Evolutionary conservation across 768 basidiomycete species (phyloP).

Genomic region (Tephrocybe sp.): DNA sequence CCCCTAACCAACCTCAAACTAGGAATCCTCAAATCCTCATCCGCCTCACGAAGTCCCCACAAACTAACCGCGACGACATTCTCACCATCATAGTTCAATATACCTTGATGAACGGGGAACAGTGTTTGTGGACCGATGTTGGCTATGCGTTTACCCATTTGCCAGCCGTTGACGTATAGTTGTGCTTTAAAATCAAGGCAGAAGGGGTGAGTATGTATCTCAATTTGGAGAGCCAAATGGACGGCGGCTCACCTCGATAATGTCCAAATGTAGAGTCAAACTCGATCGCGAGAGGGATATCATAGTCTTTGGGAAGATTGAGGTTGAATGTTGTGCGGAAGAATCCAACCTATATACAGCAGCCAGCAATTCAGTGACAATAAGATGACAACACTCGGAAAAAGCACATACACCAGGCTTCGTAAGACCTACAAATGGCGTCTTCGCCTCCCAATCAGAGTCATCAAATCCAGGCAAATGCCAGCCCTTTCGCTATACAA

Average conservation of each 20-base stretch:
- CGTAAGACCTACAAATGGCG: conserved; percentile 13
- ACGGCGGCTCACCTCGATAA: conserved; percentile 12
- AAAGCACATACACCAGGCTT: conserved; percentile 13
- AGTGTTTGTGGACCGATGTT: conserved; percentile 16
- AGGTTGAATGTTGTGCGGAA: conserved; percentile 17
- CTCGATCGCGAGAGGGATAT: conserved; percentile 13
- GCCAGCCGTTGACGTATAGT: conserved; percentile 20
- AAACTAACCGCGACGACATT: conserved; percentile 16
- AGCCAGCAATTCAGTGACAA: neutral
- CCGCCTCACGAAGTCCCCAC: conserved; percentile 11
- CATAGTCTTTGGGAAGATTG: conserved; percentile 10
- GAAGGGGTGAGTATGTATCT: neutral
- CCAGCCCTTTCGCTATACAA: conserved; percentile 19
- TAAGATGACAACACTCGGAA: neutral
- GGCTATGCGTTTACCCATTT: conserved; percentile 17
- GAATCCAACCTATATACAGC: conserved; percentile 14
- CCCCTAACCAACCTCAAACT: conserved; percentile 7
- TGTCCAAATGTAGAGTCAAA: conserved; percentile 10
- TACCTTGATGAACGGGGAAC: conserved; percentile 16
- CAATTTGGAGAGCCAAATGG: neutral
- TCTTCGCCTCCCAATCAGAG: conserved; percentile 14
- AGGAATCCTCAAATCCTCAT: conserved; percentile 10
- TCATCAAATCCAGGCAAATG: conserved; percentile 18
- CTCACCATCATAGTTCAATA: conserved; percentile 11
- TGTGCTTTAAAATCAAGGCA: conserved; percentile 8